phyloP scores from a whole-genome alignment of 768 basidiomycete species.

The Trametes sanguinea region DNA sequence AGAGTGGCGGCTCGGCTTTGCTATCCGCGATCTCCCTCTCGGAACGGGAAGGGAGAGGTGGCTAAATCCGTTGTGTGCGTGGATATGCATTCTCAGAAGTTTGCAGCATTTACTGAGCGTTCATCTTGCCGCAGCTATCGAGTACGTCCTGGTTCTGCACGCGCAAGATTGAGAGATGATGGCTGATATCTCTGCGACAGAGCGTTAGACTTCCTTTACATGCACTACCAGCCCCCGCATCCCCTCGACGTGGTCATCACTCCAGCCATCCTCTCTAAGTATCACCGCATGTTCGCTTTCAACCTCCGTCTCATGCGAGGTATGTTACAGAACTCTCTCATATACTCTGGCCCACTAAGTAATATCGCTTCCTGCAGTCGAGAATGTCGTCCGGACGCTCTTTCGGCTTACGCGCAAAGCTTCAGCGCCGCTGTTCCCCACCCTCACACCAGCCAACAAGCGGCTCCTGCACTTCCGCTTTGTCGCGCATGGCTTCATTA shows the following conservation, averaged over 20 bases:
- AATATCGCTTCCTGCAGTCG: constrained; percentile 45
- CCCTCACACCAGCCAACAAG: constrained; percentile 51
- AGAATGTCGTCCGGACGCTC: constrained; percentile 63
- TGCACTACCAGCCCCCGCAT: constrained; percentile 85
- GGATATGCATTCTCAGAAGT: too few species aligned
- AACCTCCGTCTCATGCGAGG: constrained; percentile 80
- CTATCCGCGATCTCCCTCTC: constrained; percentile 69
- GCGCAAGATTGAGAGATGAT: too few species aligned
- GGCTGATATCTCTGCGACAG: constrained; percentile 37
- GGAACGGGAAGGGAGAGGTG: constrained; percentile 72
- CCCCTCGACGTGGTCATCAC: constrained; percentile 76
- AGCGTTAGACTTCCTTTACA: constrained; percentile 86
- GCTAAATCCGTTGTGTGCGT: constrained; percentile 79
- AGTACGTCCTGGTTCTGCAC: constrained; percentile 38
- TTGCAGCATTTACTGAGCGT: constrained; percentile 33
- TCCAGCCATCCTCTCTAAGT: constrained; percentile 73
- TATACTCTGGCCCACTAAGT: not conserved
- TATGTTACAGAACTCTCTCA: constrained; percentile 31
- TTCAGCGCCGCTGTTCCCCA: constrained; percentile 56
- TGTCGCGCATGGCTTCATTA: constrained; percentile 69
- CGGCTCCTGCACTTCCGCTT: constrained; percentile 73
- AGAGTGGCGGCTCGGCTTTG: constrained; percentile 80
- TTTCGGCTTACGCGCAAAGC: constrained; percentile 60
- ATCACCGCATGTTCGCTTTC: constrained; percentile 81
- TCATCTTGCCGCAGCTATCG: constrained; percentile 41